Conservation (phyloP, 163 green algal genomes). For the Chlamydomonas reinhardtii region DNA sequence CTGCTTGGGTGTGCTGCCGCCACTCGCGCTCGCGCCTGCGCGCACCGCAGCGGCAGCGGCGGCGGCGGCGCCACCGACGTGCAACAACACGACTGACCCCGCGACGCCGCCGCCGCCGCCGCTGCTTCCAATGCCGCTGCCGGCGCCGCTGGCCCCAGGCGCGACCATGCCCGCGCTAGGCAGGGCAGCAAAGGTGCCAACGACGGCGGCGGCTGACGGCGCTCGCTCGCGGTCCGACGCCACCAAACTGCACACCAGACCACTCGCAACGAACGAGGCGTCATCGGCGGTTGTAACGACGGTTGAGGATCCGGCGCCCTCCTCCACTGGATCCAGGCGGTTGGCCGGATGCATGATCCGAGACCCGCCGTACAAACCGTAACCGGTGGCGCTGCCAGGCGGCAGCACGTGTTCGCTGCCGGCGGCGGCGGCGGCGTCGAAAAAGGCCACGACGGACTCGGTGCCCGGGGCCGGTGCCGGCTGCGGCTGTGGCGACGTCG, state of each 20-base stretch:
- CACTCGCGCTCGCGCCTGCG: too few relatives aligned
- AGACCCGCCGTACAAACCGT: not conserved
- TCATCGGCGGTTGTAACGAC: not conserved
- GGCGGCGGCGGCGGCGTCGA: too few relatives aligned
- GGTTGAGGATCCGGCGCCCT: conserved; percentile 18
- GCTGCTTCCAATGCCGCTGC: not conserved
- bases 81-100: too few relatives aligned
- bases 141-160: not conserved
- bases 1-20: too few relatives aligned
- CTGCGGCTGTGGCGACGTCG: not conserved
- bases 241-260: not conserved
- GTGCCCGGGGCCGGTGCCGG: not conserved
- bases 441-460: too few relatives aligned
- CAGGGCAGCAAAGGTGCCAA: not conserved
- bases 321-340: conserved; percentile 36
- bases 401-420: not conserved
- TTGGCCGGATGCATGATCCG: not conserved
- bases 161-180: not conserved
- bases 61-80: too few relatives aligned
- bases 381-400: not conserved
- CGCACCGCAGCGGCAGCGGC: too few relatives aligned
- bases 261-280: not conserved
- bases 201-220: not conserved
- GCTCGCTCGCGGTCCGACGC: too few relatives aligned
- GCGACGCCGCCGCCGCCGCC: not conserved